Evolutionary conservation across 257 asterid genomes (phyloP).

Genomic region (Prunella vulgaris): DNA sequence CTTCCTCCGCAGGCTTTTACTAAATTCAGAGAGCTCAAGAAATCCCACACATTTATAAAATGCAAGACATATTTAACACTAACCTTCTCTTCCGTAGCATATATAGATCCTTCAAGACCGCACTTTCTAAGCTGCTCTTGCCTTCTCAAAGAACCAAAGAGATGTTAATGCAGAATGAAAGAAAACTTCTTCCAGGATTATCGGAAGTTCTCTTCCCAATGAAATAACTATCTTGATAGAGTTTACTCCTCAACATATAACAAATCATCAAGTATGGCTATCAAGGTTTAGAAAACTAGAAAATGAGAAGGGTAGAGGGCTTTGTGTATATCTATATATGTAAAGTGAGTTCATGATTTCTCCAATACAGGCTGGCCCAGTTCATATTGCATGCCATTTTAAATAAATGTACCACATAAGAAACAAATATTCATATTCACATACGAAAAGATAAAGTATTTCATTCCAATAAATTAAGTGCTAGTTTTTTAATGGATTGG

Average conservation of each 20-base stretch:
- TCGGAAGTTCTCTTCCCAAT: not conserved
- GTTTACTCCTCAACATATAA: no score
- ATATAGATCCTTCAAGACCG: slow-evolving; percentile 79
- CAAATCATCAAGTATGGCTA: not conserved
- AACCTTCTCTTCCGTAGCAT: slow-evolving; percentile 81
- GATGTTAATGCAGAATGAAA: slow-evolving; percentile 7
- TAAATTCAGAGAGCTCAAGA: not conserved
- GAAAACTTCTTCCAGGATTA: not conserved
- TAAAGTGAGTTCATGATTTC: not conserved
- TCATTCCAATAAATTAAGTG: not conserved
- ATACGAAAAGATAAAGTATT: not conserved
- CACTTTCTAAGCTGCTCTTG: slow-evolving; percentile 79
- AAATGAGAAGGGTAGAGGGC: not conserved
- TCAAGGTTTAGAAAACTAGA: not conserved
- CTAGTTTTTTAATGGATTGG: no score
- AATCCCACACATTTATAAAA: not conserved
- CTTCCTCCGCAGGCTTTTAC: not conserved
- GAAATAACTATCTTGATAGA: not conserved
- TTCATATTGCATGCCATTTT: not conserved
- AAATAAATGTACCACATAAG: slow-evolving; percentile 3
- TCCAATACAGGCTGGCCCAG: not conserved
- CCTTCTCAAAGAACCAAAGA: slow-evolving; percentile 43
- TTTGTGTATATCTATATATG: not conserved
- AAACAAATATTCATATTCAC: not conserved
- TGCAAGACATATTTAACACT: slow-evolving; percentile 3